phyloP scores from a whole-genome alignment of 208 protist species.

The Trypanosoma caninum region DNA sequence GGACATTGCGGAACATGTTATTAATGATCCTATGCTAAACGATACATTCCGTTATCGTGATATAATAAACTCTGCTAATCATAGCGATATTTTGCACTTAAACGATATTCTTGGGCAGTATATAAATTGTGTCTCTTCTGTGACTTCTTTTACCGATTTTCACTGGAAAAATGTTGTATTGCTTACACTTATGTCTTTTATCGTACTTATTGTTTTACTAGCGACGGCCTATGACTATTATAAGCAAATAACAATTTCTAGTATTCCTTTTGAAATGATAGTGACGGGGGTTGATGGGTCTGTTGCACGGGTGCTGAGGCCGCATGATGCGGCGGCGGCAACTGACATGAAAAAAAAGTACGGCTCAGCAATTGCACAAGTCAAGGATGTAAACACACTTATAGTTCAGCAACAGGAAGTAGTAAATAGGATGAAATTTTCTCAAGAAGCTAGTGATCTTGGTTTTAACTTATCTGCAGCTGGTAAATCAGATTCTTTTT shows the following conservation, averaged over 20 bases:
- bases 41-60: constrained; percentile 11
- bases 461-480: too few species aligned
- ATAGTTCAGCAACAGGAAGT: too few species aligned
- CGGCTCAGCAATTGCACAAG: neutral
- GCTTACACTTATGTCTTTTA: constrained; percentile 8
- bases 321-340: neutral
- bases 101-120: constrained; percentile 5
- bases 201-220: constrained; percentile 5
- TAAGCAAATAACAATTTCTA: constrained; percentile 7
- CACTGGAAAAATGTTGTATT: constrained; percentile 3
- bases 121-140: constrained; percentile 9
- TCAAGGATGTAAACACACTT: neutral
- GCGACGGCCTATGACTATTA: constrained; percentile 28
- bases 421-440: too few species aligned
- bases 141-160: neutral
- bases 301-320: constrained; percentile 10
- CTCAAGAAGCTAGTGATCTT: too few species aligned
- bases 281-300: constrained; percentile 12
- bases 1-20: constrained; percentile 19
- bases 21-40: constrained; percentile 18
- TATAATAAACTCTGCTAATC: neutral
- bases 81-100: neutral
- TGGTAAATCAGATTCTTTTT: too few species aligned
- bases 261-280: constrained; percentile 19
- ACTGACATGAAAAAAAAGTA: neutral